Evolutionary conservation across 2,329 filamentous ascomycete species (phyloP).

Genomic region (Fusarium avenaceum): DNA sequence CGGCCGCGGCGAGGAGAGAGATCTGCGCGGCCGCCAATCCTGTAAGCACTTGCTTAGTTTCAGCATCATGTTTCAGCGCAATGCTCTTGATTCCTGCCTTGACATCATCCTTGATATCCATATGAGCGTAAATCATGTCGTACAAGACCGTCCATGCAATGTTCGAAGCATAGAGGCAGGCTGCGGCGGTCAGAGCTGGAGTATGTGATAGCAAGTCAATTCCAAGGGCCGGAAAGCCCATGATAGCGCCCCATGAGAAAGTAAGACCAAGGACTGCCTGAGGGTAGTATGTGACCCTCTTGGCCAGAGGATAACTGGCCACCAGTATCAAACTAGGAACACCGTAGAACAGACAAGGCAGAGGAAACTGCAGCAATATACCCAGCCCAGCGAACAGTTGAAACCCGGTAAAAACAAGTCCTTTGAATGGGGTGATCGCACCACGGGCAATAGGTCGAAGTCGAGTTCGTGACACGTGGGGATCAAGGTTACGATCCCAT

Average conservation of each 20-base stretch:
- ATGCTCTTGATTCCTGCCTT: conserved; percentile 93
- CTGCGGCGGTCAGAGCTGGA: conserved; percentile 74
- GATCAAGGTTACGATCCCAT: conserved; percentile 89
- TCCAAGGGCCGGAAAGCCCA: conserved; percentile 88
- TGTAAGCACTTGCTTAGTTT: conserved; percentile 81
- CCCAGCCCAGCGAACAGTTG: conserved; percentile 81
- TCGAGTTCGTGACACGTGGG: conserved; percentile 80
- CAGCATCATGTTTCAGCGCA: conserved; percentile 80
- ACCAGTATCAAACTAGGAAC: conserved; percentile 82
- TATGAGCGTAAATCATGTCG: conserved; percentile 94
- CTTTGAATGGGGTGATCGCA: conserved; percentile 79
- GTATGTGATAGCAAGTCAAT: conserved; percentile 77
- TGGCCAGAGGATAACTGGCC: conserved; percentile 83
- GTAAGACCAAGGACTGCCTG: conserved; percentile 86
- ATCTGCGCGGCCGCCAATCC: conserved; percentile 79
- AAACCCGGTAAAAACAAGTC: conserved; percentile 78
- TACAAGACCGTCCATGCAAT: conserved; percentile 90
- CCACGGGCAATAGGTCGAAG: conserved; percentile 84
- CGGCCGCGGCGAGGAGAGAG: conserved; percentile 76
- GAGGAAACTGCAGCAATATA: conserved; percentile 81
- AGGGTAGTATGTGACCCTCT: conserved; percentile 88
- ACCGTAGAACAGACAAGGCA: conserved; percentile 80
- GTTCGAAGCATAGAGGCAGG: conserved; percentile 80
- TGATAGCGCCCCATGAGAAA: conserved; percentile 89
- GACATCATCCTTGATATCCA: conserved; percentile 88